A percentile compares a stretch with the other conserved stretches of the same genome.
Evolutionary conservation across 768 basidiomycete species (phyloP).

Genomic region (Tulasnella sp.): DNA sequence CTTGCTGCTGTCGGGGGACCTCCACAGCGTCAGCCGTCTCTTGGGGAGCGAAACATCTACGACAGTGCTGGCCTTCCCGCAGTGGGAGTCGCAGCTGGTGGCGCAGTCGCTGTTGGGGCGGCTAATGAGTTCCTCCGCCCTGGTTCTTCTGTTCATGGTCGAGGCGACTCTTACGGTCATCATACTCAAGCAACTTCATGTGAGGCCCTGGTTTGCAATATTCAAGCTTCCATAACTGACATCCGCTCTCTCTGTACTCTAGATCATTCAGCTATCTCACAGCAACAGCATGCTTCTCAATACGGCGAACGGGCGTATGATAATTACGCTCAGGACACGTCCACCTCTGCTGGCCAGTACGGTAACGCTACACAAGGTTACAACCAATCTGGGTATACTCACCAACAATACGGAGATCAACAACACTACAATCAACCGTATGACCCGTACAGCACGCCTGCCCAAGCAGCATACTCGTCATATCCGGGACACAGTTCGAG

Average conservation of each 20-base stretch:
- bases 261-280: constrained; percentile 43
- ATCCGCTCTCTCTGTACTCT: constrained; percentile 2
- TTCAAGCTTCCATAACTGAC: neutral
- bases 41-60: constrained; percentile 1
- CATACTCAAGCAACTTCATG: constrained; percentile 42
- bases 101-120: constrained; percentile 5
- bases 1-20: constrained; percentile 30
- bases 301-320: no score
- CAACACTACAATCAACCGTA: no score
- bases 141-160: constrained; percentile 21
- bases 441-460: no score
- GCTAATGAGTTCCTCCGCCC: constrained; percentile 6
- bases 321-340: neutral
- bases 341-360: neutral
- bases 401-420: no score
- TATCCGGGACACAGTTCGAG: no score
- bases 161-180: constrained; percentile 6
- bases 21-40: constrained; percentile 18
- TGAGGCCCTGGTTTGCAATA: no score
- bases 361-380: neutral
- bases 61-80: neutral
- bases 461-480: no score
- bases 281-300: constrained; percentile 1
- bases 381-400: no score
- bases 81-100: constrained; percentile 3